Conservation (phyloP, 1,284 basidiomycete genomes). For the Coriolopsis trogii region DNA sequence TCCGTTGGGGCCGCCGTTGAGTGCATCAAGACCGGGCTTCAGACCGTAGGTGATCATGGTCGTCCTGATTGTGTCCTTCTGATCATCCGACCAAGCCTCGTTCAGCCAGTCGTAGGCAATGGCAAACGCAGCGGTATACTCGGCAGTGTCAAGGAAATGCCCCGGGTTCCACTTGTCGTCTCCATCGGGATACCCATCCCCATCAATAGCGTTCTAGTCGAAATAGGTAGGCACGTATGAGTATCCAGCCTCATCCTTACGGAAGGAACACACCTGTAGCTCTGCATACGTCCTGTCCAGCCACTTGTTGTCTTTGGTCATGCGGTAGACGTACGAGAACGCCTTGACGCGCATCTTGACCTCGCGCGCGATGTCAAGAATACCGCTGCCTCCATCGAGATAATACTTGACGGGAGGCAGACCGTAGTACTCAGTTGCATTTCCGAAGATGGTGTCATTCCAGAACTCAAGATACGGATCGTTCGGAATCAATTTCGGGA, state of each 20-base stretch:
- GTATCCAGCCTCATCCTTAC: background rate
- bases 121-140: conserved; percentile 86
- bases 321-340: conserved; percentile 88
- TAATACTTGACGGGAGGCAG: conserved; percentile 68
- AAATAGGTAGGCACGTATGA: conserved; percentile 1
- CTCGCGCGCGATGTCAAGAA: conserved; percentile 90
- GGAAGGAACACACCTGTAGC: conserved; percentile 60
- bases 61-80: conserved; percentile 71
- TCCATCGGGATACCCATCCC: conserved; percentile 48
- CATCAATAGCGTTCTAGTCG: conserved; percentile 67
- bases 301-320: conserved; percentile 91
- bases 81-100: conserved; percentile 78
- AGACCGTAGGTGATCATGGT: conserved; percentile 86
- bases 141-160: conserved; percentile 96
- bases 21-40: conserved; percentile 57
- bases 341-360: conserved; percentile 93
- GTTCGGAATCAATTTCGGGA: conserved; percentile 75
- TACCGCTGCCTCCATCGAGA: conserved; percentile 86
- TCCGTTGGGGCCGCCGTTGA: conserved; percentile 47
- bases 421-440: conserved; percentile 76
- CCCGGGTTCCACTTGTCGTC: conserved; percentile 76
- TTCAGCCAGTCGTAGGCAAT: conserved; percentile 98
- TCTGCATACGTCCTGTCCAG: conserved; percentile 86
- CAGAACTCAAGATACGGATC: conserved; percentile 89
- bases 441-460: conserved; percentile 92